phyloP scores from a whole-genome alignment of 257 asterid genomes.

The Ilex asprella region DNA sequence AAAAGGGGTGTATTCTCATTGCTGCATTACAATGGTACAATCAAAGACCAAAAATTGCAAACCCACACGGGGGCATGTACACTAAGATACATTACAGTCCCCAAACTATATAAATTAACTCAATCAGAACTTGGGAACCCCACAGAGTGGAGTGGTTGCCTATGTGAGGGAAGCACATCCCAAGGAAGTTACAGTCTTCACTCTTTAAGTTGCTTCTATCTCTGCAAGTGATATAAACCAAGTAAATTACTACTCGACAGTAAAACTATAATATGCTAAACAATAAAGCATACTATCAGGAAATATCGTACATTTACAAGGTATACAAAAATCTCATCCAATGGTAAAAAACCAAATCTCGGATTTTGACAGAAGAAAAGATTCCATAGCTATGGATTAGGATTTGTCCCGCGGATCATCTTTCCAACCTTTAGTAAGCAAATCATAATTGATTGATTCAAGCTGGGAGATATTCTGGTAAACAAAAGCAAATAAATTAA shows the following conservation, averaged over 20 bases:
- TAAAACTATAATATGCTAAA: no score
- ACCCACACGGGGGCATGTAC: no score
- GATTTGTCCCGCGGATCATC: conserved; percentile 57
- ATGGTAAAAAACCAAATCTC: conserved; percentile 5
- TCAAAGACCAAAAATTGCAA: conserved; percentile 1
- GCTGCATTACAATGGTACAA: conserved; percentile 3
- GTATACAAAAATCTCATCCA: conserved; percentile 11
- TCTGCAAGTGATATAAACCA: conserved; percentile 9
- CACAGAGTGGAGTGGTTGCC: conserved; percentile 3
- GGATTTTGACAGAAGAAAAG: not conserved
- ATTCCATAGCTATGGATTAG: conserved; percentile 27
- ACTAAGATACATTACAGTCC: no score
- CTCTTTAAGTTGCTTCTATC: conserved; percentile 12
- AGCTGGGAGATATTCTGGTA: conserved; percentile 94
- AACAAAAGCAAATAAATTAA: conserved; percentile 8
- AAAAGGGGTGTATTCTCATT: not conserved
- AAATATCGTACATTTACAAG: conserved; percentile 40
- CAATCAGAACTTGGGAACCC: not conserved
- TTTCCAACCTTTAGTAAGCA: conserved; percentile 82
- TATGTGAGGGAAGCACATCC: not conserved
- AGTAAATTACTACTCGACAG: no score
- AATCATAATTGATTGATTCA: conserved; percentile 89
- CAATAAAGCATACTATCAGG: no score
- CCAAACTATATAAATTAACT: no score
- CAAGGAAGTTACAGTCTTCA: conserved; percentile 6